Percentiles rank a stretch among this genome's conserved stretches.
phyloP scores from a whole-genome alignment of 148 eudicot genomes.

The Rhododendron henanense region DNA sequence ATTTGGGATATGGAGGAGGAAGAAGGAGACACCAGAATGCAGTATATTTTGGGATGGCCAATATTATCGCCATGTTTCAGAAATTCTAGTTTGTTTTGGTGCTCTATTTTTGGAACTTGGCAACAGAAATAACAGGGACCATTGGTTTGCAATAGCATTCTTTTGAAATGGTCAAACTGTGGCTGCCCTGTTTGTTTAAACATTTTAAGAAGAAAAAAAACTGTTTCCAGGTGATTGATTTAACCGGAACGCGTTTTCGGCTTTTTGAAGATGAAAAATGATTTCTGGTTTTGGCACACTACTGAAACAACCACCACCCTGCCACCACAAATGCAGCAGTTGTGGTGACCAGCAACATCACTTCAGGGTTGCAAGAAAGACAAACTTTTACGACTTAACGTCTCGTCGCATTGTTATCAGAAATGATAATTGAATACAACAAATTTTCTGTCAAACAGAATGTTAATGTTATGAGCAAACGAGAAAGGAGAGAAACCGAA shows the following conservation, averaged over 20 bases:
- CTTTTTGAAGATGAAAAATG: neutral
- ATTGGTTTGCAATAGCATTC: neutral
- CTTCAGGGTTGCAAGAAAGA: neutral
- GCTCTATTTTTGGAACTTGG: constrained; percentile 9
- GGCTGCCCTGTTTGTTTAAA: neutral
- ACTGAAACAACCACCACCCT: no score
- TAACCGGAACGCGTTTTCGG: neutral
- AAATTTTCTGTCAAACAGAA: neutral
- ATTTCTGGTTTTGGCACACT: neutral
- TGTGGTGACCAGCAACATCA: neutral
- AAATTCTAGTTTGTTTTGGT: neutral
- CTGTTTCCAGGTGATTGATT: neutral
- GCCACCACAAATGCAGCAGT: no score
- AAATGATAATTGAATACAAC: neutral
- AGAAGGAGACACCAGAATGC: neutral
- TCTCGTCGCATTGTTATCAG: neutral
- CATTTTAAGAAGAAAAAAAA: no score
- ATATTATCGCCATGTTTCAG: constrained; percentile 8
- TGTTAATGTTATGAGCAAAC: neutral
- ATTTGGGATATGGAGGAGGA: neutral
- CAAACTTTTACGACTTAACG: neutral
- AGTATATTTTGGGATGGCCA: neutral
- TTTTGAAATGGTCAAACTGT: constrained; percentile 2
- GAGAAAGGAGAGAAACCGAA: neutral
- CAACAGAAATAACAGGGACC: constrained; percentile 5